Evolutionary conservation across 2,329 filamentous ascomycete genomes (phyloP).

Genomic region (Arthrinium phaeospermum): DNA sequence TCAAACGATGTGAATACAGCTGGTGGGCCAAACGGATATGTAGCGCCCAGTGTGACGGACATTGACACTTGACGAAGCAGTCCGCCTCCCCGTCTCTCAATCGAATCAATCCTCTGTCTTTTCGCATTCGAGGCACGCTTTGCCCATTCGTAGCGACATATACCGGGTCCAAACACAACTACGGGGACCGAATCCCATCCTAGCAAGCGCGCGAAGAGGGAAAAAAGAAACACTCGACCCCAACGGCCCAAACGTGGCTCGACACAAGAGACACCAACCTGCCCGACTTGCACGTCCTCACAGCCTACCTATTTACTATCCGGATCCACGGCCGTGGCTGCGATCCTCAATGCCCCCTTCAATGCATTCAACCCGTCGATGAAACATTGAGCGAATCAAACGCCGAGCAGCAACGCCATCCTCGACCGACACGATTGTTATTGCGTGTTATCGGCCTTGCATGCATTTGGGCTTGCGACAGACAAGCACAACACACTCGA

Average conservation of each 20-base stretch:
- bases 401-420: conserved; percentile 29
- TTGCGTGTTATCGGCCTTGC: conserved; percentile 6
- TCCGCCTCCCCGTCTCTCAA: conserved; percentile 14
- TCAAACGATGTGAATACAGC: conserved; percentile 7
- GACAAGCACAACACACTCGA: conserved; percentile 6
- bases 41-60: conserved; percentile 15
- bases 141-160: conserved; percentile 1
- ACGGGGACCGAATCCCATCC: conserved; percentile 6
- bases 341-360: conserved; percentile 19
- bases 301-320: neutral
- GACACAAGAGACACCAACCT: conserved; percentile 7
- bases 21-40: conserved; percentile 15
- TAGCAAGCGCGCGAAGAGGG: conserved; percentile 3
- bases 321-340: conserved; percentile 9
- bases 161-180: conserved; percentile 14
- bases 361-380: conserved; percentile 29
- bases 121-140: conserved; percentile 9
- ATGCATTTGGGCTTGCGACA: neutral
- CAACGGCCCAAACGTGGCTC: conserved; percentile 9
- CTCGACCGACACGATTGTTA: conserved; percentile 3
- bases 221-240: conserved; percentile 3
- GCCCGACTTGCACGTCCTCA: neutral
- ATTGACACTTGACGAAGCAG: conserved; percentile 10
- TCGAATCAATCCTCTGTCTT: conserved; percentile 9
- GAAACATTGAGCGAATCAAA: conserved; percentile 34